Evolutionary conservation across 106 monocot genomes (phyloP).

Genomic region (Acorus gramineus): DNA sequence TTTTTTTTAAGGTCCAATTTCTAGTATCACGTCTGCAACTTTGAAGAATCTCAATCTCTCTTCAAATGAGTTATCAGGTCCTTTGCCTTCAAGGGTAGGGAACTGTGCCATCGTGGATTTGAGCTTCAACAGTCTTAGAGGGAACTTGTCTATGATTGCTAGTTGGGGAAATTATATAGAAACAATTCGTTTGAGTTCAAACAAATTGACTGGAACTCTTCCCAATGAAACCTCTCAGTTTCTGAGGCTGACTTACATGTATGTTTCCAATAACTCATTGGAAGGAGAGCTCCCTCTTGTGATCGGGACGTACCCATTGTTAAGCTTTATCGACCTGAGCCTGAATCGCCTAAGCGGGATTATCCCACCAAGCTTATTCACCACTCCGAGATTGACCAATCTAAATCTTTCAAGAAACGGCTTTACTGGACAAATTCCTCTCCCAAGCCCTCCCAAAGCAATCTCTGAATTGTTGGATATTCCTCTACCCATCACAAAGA

Average conservation of each 20-base stretch:
- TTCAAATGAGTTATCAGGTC: slow-evolving; percentile 44
- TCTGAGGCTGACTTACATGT: slow-evolving; percentile 46
- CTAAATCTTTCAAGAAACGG: slow-evolving; percentile 73
- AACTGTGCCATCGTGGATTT: slow-evolving; percentile 56
- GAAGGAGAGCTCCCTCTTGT: slow-evolving; percentile 55
- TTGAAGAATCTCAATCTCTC: slow-evolving; percentile 63
- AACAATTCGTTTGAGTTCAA: slow-evolving; percentile 56
- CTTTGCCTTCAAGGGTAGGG: slow-evolving; percentile 51
- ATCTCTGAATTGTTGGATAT: slow-evolving; percentile 5
- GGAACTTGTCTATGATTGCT: slow-evolving; percentile 41
- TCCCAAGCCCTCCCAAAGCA: slow-evolving; percentile 9
- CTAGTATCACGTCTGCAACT: slow-evolving; percentile 45
- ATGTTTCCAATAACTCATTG: slow-evolving; percentile 55
- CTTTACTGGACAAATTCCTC: slow-evolving; percentile 44
- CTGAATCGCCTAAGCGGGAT: slow-evolving; percentile 42
- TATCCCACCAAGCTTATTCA: slow-evolving; percentile 46
- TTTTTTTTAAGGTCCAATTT: slow-evolving; percentile 43
- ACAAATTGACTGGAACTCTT: slow-evolving; percentile 44
- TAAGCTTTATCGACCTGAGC: slow-evolving; percentile 53
- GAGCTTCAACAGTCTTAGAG: slow-evolving; percentile 49
- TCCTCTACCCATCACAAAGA: slow-evolving; percentile 8
- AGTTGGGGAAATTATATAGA: slow-evolving; percentile 70
- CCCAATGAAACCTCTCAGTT: slow-evolving; percentile 62
- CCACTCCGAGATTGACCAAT: slow-evolving; percentile 34
- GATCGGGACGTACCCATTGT: slow-evolving; percentile 56